Conservation (phyloP, 2,329 filamentous ascomycete genomes). For the Talaromyces sp. region DNA sequence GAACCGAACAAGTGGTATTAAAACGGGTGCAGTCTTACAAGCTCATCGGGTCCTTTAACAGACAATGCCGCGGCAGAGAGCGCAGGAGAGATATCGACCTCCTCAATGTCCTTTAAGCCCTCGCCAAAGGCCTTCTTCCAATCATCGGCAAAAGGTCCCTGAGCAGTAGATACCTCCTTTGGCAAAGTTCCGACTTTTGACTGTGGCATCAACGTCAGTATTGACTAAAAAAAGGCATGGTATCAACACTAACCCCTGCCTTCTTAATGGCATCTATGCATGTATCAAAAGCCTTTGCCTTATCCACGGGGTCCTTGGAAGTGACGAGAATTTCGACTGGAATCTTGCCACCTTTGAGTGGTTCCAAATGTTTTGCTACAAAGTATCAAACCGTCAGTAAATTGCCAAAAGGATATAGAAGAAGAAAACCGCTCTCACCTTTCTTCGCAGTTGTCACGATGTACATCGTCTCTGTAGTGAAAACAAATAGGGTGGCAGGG, state of each 20-base stretch:
- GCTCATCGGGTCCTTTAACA: conserved; percentile 89
- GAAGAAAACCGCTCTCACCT: conserved; percentile 50
- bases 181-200: conserved; percentile 84
- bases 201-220: conserved; percentile 36
- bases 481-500: conserved; percentile 86
- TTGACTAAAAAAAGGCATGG: not conserved
- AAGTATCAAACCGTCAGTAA: not conserved
- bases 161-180: conserved; percentile 67
- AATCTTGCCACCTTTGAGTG: conserved; percentile 85
- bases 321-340: conserved; percentile 87
- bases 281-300: conserved; percentile 82
- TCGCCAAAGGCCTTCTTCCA: conserved; percentile 82
- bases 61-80: conserved; percentile 80
- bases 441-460: conserved; percentile 97
- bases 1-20: not conserved
- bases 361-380: conserved; percentile 84
- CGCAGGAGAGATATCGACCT: conserved; percentile 77
- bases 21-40: conserved; percentile 44
- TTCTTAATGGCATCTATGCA: conserved; percentile 81
- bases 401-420: not conserved
- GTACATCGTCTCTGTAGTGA: conserved; percentile 82
- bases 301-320: conserved; percentile 85
- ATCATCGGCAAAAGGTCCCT: conserved; percentile 88
- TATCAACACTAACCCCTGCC: conserved; percentile 62
- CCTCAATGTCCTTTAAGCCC: conserved; percentile 77